A percentile compares a stretch with the other conserved stretches of the same genome.
Conservation (phyloP, 1,284 basidiomycete species). For the Cutaneotrichosporon cavernicola region DNA sequence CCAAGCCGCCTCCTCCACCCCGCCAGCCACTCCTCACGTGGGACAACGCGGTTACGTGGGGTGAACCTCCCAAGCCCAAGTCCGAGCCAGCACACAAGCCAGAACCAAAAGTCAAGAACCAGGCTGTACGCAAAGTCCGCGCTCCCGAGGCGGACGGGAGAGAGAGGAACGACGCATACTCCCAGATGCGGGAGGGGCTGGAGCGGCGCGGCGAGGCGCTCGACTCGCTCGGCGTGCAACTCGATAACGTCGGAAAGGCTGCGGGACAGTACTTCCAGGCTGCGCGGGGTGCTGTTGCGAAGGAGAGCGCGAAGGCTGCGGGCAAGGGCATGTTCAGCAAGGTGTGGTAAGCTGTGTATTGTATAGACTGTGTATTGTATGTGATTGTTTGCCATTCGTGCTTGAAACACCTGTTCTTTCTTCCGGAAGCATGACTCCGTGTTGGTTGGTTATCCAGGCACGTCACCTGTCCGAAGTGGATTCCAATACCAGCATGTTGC, state of each 20-base stretch:
- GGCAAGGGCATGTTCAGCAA: slow-evolving; percentile 3
- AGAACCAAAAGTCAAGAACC: neutral
- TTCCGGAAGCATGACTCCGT: neutral
- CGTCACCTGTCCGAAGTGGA: neutral
- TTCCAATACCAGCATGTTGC: neutral
- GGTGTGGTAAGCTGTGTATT: slow-evolving; percentile 1
- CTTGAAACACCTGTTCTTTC: neutral
- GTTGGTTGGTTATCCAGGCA: neutral
- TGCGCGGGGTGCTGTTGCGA: slow-evolving; percentile 48
- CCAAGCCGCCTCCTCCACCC: slow-evolving; percentile 36
- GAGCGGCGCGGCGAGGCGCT: slow-evolving; percentile 39
- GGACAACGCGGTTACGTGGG: slow-evolving; percentile 45
- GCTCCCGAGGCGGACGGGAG: slow-evolving; percentile 31
- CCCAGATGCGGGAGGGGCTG: slow-evolving; percentile 45
- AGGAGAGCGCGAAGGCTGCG: slow-evolving; percentile 47
- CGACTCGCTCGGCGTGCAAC: slow-evolving; percentile 40
- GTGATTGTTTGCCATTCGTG: neutral
- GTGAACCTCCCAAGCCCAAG: slow-evolving; percentile 37
- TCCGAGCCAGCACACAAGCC: slow-evolving; percentile 2
- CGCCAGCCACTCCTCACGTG: slow-evolving; percentile 47
- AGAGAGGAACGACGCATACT: slow-evolving; percentile 49
- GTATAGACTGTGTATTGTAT: neutral
- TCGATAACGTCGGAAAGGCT: slow-evolving; percentile 39
- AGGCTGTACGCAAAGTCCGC: slow-evolving; percentile 26
- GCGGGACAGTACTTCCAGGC: slow-evolving; percentile 42